Evolutionary conservation across 768 basidiomycete genomes (phyloP).

Genomic region (Gloeostereum incarnatum): DNA sequence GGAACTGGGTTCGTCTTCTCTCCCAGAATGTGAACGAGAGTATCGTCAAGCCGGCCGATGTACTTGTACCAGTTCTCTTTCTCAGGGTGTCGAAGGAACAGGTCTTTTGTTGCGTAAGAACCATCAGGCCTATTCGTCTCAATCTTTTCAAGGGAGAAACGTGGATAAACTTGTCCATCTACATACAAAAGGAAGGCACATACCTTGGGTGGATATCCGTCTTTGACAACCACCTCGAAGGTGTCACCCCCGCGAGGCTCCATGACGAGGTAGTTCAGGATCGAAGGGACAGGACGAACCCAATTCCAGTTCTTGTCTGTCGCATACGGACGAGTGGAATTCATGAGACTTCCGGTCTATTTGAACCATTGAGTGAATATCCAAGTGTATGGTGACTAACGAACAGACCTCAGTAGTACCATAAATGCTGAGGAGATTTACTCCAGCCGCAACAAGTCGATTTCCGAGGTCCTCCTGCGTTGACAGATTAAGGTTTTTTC

Average conservation of each 20-base stretch:
- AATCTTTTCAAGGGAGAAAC: conserved; percentile 11
- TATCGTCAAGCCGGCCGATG: conserved; percentile 48
- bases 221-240: conserved; percentile 38
- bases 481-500: background rate
- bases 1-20: conserved; percentile 53
- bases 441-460: conserved; percentile 34
- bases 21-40: conserved; percentile 33
- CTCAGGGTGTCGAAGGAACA: conserved; percentile 37
- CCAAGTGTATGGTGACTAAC: background rate
- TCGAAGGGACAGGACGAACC: conserved; percentile 21
- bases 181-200: conserved; percentile 1
- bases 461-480: conserved; percentile 37
- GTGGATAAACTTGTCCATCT: background rate
- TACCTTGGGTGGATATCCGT: conserved; percentile 43
- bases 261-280: conserved; percentile 29
- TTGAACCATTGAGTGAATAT: conserved; percentile 3
- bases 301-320: conserved; percentile 51
- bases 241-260: conserved; percentile 30
- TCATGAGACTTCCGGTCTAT: conserved; percentile 31
- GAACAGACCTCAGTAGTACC: conserved; percentile 30
- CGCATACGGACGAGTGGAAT: conserved; percentile 35
- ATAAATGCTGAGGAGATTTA: conserved; percentile 38
- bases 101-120: conserved; percentile 47
- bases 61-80: conserved; percentile 29
- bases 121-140: conserved; percentile 37